Evolutionary conservation across 345 rosid genomes (phyloP).

Genomic region (Viola odorata): DNA sequence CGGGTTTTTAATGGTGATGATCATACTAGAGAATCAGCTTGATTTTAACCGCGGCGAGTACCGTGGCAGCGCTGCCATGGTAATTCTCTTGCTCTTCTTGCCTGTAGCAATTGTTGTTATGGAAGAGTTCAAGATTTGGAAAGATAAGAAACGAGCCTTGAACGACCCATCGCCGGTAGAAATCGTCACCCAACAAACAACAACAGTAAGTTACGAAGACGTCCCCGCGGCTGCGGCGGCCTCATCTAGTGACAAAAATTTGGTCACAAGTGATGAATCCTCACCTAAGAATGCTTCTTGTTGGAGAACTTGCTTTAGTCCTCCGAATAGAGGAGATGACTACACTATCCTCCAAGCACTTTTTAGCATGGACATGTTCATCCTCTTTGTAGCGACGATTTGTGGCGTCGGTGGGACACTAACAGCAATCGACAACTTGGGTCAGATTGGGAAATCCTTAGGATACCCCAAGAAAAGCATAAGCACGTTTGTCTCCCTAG

Average conservation of each 20-base stretch:
- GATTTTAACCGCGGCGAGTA: constrained; percentile 34
- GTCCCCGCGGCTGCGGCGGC: not conserved
- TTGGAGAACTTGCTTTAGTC: constrained; percentile 42
- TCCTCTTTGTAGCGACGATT: constrained; percentile 47
- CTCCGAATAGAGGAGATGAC: constrained; percentile 56
- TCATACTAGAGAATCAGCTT: constrained; percentile 33
- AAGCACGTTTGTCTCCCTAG: constrained; percentile 49
- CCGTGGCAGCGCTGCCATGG: constrained; percentile 38
- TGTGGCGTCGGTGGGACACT: constrained; percentile 61
- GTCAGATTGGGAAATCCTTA: constrained; percentile 53
- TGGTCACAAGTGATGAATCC: not conserved
- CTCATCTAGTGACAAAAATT: not conserved
- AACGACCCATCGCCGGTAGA: constrained; percentile 27
- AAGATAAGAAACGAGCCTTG: constrained; percentile 24
- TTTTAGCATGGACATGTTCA: constrained; percentile 47
- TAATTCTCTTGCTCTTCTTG: constrained; percentile 44
- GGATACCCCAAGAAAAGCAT: constrained; percentile 45
- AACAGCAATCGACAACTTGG: constrained; percentile 59
- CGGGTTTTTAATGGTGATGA: constrained; percentile 45
- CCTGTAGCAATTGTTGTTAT: constrained; percentile 39
- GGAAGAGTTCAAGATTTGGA: constrained; percentile 48
- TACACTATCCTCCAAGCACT: constrained; percentile 58
- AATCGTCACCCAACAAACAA: constrained; percentile 25
- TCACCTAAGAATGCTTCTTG: constrained; percentile 27
- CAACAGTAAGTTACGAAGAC: not conserved